Conservation (phyloP, 441 rosid genomes). For the Bocquillonia castaneifolia region DNA sequence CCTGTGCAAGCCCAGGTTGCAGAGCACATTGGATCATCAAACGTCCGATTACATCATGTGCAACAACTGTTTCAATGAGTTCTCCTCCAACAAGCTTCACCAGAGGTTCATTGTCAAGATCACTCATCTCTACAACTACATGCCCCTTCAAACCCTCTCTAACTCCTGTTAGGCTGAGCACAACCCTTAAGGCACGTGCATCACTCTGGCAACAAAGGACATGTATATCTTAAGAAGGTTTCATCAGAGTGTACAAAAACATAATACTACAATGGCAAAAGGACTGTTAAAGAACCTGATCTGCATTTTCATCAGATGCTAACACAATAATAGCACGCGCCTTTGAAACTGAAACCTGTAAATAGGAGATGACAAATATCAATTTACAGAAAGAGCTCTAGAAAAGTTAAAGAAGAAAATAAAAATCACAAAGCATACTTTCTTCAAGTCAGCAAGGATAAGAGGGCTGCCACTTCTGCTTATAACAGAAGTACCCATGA, state of each 20-base stretch:
- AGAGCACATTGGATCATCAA: slow-evolving; percentile 93
- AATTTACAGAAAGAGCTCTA: slow-evolving; percentile 11
- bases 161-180: slow-evolving; percentile 86
- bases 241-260: slow-evolving; percentile 14
- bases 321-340: slow-evolving; percentile 80
- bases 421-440: slow-evolving; percentile 35
- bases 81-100: slow-evolving; percentile 99
- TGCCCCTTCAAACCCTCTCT: slow-evolving; percentile 79
- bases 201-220: slow-evolving; percentile 55
- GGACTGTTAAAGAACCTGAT: slow-evolving; percentile 53
- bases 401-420: neutral
- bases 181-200: slow-evolving; percentile 89
- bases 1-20: slow-evolving; percentile 95
- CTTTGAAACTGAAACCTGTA: slow-evolving; percentile 87
- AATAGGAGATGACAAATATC: slow-evolving; percentile 21
- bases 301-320: slow-evolving; percentile 91
- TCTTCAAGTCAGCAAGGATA: slow-evolving; percentile 81
- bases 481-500: slow-evolving; percentile 89
- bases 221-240: slow-evolving; percentile 16
- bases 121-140: slow-evolving; percentile 95
- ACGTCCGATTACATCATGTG: slow-evolving; percentile 94
- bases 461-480: slow-evolving; percentile 95
- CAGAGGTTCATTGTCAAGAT: slow-evolving; percentile 88
- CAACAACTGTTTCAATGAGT: slow-evolving; percentile 84
- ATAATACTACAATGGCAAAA: slow-evolving; percentile 6